Base-by-base conservation (phyloP, 1,284 basidiomycete species). In the Phlebopus sp. region DNA sequence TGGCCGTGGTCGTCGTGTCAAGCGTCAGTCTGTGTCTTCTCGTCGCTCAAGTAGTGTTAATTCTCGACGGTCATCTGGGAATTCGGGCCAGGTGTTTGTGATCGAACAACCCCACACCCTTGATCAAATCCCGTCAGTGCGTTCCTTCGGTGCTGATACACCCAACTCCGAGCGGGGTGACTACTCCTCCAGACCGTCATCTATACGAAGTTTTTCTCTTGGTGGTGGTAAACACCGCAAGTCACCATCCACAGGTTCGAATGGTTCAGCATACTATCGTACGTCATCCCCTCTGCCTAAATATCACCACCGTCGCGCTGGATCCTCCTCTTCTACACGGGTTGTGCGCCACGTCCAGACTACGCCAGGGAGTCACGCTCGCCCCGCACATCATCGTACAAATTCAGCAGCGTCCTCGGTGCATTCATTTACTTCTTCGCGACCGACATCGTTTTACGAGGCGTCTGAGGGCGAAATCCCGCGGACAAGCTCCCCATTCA, bases 11-110 rank as follows among this genome's bases (percentile, higher is more conserved):
- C 75, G 81, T 47, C 76, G 82, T 32, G 64, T 72, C 6, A 83
- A 85, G 47, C 76, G 84, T 11, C 77, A 77, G 0, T 86, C 84
- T 0, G 69, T 79, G 25, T 87, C 86, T 0, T 90, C 87, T 32
- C 76, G 83, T 40, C 78, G 88, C 25, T 90, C 87, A 8, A 90
- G 87, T 59, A 90, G 88, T 56, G 85, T 89, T 52, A 90, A 90
- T 58, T 91, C 88, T 9, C 73, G 82, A 35, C 73, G 87, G 37
- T 89, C 86, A 0, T 89, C 86, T 9, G 75, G 78, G 11, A 73
- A 82, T 25, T 88, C 84, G 10, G 74, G 76, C 48, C 84, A 85
- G 49, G 70, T 82, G 59, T 64, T 79, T 1, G 55, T 77, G 7
- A 62, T 84, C 37, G 84, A 85, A 45, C 81, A 81, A 6, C 77